Evolutionary conservation across 225 moss, liverwort and hornwort species (phyloP).

Genomic region (Physcomitrellopsis africana): DNA sequence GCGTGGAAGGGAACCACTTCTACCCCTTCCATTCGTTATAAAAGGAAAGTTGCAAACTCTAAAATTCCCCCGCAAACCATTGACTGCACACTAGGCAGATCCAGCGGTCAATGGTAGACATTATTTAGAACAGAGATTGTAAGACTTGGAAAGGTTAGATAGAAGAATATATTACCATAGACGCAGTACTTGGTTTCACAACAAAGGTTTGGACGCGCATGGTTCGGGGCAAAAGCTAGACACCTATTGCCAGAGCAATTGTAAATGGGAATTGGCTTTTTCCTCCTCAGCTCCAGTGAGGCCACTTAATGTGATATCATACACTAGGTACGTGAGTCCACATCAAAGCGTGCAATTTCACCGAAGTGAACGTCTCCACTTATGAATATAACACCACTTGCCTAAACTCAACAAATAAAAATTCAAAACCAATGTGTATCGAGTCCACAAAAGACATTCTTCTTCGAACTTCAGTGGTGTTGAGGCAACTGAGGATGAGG

Average conservation of each 20-base stretch:
- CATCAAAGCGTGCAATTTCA: conserved; percentile 91
- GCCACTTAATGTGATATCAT: conserved; percentile 92
- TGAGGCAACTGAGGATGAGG: no score
- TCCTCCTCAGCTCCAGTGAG: conserved; percentile 91
- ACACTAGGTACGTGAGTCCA: conserved; percentile 73
- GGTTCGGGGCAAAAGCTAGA: conserved; percentile 77
- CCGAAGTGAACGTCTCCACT: conserved; percentile 96
- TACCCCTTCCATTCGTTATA: no score
- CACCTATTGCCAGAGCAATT: conserved; percentile 55
- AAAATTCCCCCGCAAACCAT: not conserved
- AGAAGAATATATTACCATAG: conserved; percentile 53
- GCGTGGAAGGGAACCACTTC: conserved; percentile 30
- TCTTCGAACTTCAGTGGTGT: not conserved
- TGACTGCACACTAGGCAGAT: not conserved
- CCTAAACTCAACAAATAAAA: conserved; percentile 36
- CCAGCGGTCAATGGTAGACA: not conserved
- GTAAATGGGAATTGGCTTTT: conserved; percentile 56
- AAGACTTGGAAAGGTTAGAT: not conserved
- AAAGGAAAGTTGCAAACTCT: not conserved
- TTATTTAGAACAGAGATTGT: not conserved
- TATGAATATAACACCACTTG: conserved; percentile 77
- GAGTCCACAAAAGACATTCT: not conserved
- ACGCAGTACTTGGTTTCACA: conserved; percentile 67
- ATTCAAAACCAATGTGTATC: not conserved
- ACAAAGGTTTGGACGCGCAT: conserved; percentile 71